These are phyloP conservation scores for Physaria fendleri DNA, from an alignment of 345 rosid species.

Conservation along the genomic window DNA sequence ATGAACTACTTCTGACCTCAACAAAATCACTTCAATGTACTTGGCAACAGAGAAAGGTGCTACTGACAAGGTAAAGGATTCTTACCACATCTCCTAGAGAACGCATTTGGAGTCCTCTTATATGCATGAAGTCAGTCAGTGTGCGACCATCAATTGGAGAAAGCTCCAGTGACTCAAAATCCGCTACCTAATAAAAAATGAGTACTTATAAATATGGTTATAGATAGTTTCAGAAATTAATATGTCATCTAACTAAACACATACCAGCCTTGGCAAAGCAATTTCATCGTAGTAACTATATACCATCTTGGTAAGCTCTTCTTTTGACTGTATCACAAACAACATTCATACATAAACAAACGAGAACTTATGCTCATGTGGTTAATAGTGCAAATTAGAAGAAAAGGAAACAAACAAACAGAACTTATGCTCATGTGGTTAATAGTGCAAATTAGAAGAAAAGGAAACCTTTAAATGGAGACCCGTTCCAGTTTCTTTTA, in stretches of 20 bases:
- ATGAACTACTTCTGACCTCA: neutral
- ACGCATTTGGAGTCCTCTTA: slow-evolving; percentile 86
- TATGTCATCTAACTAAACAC: slow-evolving; percentile 22
- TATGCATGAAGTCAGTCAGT: slow-evolving; percentile 93
- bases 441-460: slow-evolving; percentile 1
- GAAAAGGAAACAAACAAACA: neutral
- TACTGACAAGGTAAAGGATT: slow-evolving; percentile 1
- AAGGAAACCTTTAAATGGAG: slow-evolving; percentile 78
- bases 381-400: neutral
- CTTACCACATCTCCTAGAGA: slow-evolving; percentile 85
- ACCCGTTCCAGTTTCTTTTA: slow-evolving; percentile 80
- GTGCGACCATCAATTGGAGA: slow-evolving; percentile 98
- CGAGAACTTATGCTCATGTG: neutral
- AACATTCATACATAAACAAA: neutral
- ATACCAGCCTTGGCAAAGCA: slow-evolving; percentile 93
- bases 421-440: neutral
- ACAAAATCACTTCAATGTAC: slow-evolving; percentile 7
- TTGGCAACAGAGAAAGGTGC: neutral
- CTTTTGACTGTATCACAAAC: slow-evolving; percentile 49
- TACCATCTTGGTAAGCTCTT: slow-evolving; percentile 77
- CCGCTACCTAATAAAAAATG: slow-evolving; percentile 59
- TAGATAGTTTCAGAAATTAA: slow-evolving; percentile 17
- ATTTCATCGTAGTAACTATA: slow-evolving; percentile 71
- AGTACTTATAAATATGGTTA: slow-evolving; percentile 11
- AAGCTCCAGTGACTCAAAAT: slow-evolving; percentile 94